These are phyloP conservation scores for Dactylis glomerata DNA, from an alignment of 176 grass and related monocot genomes.

Conservation along the genomic window DNA sequence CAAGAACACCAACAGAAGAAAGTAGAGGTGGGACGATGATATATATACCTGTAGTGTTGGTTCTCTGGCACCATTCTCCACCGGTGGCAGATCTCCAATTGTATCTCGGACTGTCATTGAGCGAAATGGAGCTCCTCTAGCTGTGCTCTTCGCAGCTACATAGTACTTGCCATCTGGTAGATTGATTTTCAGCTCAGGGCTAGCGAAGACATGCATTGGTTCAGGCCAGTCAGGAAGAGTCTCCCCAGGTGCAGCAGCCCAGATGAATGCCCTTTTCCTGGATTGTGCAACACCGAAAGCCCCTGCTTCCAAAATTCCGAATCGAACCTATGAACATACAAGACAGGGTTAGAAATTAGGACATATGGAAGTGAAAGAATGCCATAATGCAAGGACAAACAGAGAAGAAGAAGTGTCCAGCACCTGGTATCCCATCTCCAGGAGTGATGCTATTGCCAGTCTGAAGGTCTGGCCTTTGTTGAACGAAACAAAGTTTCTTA, in stretches of 20 bases:
- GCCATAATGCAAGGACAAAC: background rate
- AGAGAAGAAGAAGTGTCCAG: background rate
- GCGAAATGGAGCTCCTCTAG: slow-evolving; percentile 59
- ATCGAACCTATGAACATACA: slow-evolving; percentile 54
- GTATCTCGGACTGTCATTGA: slow-evolving; percentile 59
- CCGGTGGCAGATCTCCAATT: slow-evolving; percentile 53
- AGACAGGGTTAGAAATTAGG: background rate
- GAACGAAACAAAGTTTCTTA: slow-evolving; percentile 76
- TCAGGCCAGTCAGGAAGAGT: slow-evolving; percentile 67
- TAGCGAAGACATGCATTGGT: slow-evolving; percentile 67
- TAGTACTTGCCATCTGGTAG: slow-evolving; percentile 40
- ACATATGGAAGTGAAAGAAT: background rate
- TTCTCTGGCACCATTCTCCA: slow-evolving; percentile 59
- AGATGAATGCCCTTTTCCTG: slow-evolving; percentile 78
- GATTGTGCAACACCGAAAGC: slow-evolving; percentile 69
- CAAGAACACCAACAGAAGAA: background rate
- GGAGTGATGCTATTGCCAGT: slow-evolving; percentile 59
- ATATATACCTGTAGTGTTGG: slow-evolving; percentile 47
- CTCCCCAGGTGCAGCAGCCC: slow-evolving; percentile 54
- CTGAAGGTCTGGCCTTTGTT: slow-evolving; percentile 75
- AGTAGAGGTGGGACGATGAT: background rate
- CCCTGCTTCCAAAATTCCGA: slow-evolving; percentile 78
- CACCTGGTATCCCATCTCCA: slow-evolving; percentile 80
- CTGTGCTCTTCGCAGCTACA: slow-evolving; percentile 46
- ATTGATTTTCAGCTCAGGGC: slow-evolving; percentile 56